Evolutionary conservation across 805 yeast genomes (phyloP).

Genomic region (Wickerhamomyces chaumierensis): DNA sequence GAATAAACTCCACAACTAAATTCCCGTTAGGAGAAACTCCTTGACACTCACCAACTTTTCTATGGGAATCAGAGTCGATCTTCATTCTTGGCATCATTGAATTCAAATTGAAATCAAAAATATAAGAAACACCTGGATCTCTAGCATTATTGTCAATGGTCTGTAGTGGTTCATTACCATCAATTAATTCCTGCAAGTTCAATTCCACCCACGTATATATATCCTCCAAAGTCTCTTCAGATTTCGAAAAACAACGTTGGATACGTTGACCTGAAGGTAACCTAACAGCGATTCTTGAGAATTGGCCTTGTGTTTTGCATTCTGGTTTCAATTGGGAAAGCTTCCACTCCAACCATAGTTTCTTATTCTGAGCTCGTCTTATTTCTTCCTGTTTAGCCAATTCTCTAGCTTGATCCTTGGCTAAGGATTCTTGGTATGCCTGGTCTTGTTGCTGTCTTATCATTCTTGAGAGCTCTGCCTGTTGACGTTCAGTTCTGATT

Average conservation of each 20-base stretch:
- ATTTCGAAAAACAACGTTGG: constrained; percentile 34
- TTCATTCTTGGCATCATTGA: constrained; percentile 48
- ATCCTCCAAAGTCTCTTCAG: constrained; percentile 38
- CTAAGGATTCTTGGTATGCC: constrained; percentile 63
- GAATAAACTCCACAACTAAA: constrained; percentile 48
- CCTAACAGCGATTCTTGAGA: constrained; percentile 62
- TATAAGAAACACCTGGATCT: constrained; percentile 21
- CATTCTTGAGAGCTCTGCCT: constrained; percentile 42
- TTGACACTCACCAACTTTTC: constrained; percentile 29
- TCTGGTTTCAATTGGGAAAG: constrained; percentile 21
- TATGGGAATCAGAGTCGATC: constrained; percentile 21
- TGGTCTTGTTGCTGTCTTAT: constrained; percentile 65
- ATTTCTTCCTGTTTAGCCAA: constrained; percentile 23
- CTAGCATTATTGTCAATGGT: too few species aligned
- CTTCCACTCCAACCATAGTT: constrained; percentile 42
- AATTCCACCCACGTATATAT: constrained; percentile 65
- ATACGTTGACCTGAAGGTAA: constrained; percentile 52
- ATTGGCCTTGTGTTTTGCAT: constrained; percentile 19
- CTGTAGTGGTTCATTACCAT: not conserved
- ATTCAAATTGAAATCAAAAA: constrained; percentile 36
- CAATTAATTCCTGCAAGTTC: constrained; percentile 19
- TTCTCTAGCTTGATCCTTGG: constrained; percentile 41
- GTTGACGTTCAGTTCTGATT: constrained; percentile 53
- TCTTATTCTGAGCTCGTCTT: constrained; percentile 14
- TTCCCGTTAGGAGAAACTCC: constrained; percentile 56